Conservation (phyloP, 2,329 filamentous ascomycete species). For the Cordyceps militaris region DNA sequence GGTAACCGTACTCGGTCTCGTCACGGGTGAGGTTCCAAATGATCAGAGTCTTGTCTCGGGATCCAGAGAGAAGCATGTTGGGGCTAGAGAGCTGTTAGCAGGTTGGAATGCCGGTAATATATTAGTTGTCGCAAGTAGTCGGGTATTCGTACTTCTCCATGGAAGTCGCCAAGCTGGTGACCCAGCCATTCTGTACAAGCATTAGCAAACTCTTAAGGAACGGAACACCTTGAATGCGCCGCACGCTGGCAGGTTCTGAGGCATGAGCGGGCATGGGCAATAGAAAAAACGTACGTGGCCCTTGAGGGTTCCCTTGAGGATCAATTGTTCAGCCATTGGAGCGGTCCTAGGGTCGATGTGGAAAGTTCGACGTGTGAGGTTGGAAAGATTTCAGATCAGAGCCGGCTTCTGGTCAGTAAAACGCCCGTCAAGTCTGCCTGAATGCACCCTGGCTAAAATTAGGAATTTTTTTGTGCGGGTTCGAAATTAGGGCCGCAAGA, state of each 20-base stretch:
- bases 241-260: not conserved
- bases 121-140: not conserved
- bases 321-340: slow-evolving; percentile 85
- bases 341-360: slow-evolving; percentile 37
- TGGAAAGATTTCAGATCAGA: slow-evolving; percentile 27
- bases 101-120: not conserved
- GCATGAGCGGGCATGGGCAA: slow-evolving; percentile 22
- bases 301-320: slow-evolving; percentile 95
- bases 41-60: slow-evolving; percentile 98
- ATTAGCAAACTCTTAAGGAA: slow-evolving; percentile 14
- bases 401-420: slow-evolving; percentile 11
- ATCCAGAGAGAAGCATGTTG: slow-evolving; percentile 98
- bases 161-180: slow-evolving; percentile 96
- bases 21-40: slow-evolving; percentile 99
- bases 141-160: slow-evolving; percentile 79
- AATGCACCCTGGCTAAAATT: slow-evolving; percentile 14
- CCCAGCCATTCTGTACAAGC: slow-evolving; percentile 74
- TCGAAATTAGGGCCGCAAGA: slow-evolving; percentile 15
- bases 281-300: slow-evolving; percentile 65
- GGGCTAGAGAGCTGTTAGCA: slow-evolving; percentile 50
- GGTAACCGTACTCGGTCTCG: slow-evolving; percentile 96
- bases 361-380: slow-evolving; percentile 26
- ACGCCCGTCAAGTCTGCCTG: slow-evolving; percentile 9
- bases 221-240: not conserved
- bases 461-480: slow-evolving; percentile 16